phyloP scores from a whole-genome alignment of 176 grass and related monocot species.

The Eleusine coracana region DNA sequence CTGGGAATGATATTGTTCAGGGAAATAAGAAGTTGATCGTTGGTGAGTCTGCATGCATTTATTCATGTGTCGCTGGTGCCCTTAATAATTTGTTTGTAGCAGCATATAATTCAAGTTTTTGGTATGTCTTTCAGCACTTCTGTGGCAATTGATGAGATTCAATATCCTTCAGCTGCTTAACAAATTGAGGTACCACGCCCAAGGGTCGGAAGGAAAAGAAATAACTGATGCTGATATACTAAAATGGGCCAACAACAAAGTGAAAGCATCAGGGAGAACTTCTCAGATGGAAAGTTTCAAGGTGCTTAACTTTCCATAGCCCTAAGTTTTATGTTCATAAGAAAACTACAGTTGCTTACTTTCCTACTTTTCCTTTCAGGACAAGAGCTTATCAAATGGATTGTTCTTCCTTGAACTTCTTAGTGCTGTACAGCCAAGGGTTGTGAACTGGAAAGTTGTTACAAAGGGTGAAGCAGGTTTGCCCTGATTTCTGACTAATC shows the following conservation, averaged over 20 bases:
- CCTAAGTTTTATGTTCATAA: not conserved
- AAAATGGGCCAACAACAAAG: conserved; percentile 88
- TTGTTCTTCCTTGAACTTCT: conserved; percentile 96
- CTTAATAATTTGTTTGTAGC: conserved; percentile 7
- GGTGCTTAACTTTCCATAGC: conserved; percentile 42
- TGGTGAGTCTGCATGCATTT: conserved; percentile 49
- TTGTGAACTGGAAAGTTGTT: conserved; percentile 93
- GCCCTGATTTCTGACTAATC: conserved; percentile 25
- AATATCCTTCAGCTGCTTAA: conserved; percentile 94
- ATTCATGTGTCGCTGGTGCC: too few species aligned
- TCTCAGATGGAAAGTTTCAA: conserved; percentile 93
- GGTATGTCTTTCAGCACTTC: conserved; percentile 74
- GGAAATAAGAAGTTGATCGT: conserved; percentile 99
- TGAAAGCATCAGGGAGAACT: conserved; percentile 66
- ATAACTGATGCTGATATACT: conserved; percentile 91
- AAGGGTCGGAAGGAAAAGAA: conserved; percentile 88
- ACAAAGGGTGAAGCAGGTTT: conserved; percentile 86
- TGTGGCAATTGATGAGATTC: conserved; percentile 99
- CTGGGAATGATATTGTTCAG: conserved; percentile 99
- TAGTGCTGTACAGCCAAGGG: conserved; percentile 82
- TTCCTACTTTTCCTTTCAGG: conserved; percentile 54
- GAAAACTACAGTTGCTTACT: conserved; percentile 34
- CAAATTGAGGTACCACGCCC: conserved; percentile 83
- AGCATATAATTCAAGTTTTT: conserved; percentile 30
- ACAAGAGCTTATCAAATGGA: conserved; percentile 85